Conservation (phyloP, 306 rosid species). For the Cyclanthera cordifolia region DNA sequence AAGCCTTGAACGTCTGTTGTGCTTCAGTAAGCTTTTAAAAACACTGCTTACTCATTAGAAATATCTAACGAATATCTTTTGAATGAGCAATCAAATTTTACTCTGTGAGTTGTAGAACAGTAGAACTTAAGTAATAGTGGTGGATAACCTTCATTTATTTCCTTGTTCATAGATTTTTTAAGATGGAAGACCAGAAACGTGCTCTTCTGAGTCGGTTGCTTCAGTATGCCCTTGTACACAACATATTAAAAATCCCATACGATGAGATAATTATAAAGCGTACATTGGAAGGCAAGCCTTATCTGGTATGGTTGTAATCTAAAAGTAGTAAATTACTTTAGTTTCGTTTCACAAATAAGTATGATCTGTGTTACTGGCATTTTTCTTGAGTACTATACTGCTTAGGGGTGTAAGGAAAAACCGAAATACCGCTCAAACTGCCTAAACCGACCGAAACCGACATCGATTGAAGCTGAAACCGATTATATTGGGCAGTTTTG, state of each 20-base stretch:
- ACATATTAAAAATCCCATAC: constrained; percentile 39
- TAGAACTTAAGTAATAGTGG: not conserved
- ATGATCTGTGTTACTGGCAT: not conserved
- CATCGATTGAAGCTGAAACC: too few species aligned
- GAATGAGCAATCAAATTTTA: not conserved
- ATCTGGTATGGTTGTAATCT: constrained; percentile 33
- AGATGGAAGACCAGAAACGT: constrained; percentile 55
- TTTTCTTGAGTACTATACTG: too few species aligned
- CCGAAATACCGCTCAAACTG: too few species aligned
- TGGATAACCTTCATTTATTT: constrained; percentile 10
- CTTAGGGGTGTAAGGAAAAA: too few species aligned
- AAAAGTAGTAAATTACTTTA: not conserved
- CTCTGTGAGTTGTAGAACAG: not conserved
- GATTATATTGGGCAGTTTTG: too few species aligned
- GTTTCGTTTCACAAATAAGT: not conserved
- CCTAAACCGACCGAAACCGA: too few species aligned
- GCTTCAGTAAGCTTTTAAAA: too few species aligned
- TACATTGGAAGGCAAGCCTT: constrained; percentile 74
- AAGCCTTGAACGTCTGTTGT: too few species aligned
- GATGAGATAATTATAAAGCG: constrained; percentile 44
- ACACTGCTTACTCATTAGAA: too few species aligned
- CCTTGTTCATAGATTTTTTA: constrained; percentile 38
- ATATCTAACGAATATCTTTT: not conserved
- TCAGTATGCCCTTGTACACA: constrained; percentile 52
- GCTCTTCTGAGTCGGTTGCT: constrained; percentile 77